Evolutionary conservation across 768 basidiomycete genomes (phyloP), one percentile per base, ranked within the genome.

Genomic region (Hebeloma cylindrosporum): DNA sequence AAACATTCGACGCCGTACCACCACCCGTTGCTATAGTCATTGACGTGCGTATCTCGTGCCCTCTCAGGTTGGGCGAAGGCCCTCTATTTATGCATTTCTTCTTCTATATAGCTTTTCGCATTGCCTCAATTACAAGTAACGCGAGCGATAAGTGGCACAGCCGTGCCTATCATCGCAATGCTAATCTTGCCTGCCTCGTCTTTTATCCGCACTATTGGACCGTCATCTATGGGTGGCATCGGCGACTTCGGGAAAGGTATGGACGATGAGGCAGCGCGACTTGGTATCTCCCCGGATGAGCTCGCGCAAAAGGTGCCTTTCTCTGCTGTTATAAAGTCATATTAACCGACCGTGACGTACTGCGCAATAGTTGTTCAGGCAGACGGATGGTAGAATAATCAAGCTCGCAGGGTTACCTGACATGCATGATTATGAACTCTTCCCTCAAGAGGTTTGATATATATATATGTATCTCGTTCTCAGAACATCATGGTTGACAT

Each of bases 371-470:
- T 7, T 43, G 8, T 43, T 13, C 11, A 14, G n/a, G 16, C 4
- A 5, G n/a, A 22, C 31, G 17, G 34, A 16, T 5, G 29, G 30
- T 7, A 14, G 30, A 11, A 8, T 21, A 13, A 21, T 52, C 27
- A 31, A 39, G 11, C n/a, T 52, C 14, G 27, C 32, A 5, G 53
- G 53, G 5, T 17, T 48, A 14, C 49, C 53, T 5, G 34, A 32
- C 7, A 48, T 54, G 43, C 51, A 51, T 16, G 50, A 54, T 25
- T 45, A 50, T 29, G 53, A 54, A 26, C 46, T 40, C 17, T 48
- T 42, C 21, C 49, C 53, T 10, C 53, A 54, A 23, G n/a, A 42
- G 29, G 53, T 54, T 28, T 22, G 35, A 5, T 3, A 25, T n/a
- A 37, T 23, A 13, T 22, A n/a, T 18, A 45, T 17, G n/a, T 13